phyloP scores from a whole-genome alignment of 2,329 filamentous ascomycete genomes.

The Neocucurbitaria cava region DNA sequence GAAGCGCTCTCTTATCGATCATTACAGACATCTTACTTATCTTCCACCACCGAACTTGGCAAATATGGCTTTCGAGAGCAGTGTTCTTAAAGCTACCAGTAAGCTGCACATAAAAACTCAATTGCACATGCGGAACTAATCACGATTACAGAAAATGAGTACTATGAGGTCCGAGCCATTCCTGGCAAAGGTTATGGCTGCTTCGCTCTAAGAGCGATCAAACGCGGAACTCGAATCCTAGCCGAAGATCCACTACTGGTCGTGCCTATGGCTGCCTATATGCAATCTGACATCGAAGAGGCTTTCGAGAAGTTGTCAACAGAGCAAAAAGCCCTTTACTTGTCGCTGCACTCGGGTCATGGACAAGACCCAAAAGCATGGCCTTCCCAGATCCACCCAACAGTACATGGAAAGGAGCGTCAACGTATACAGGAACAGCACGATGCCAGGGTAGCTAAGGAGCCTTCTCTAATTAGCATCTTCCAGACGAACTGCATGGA shows the following conservation, averaged over 20 bases:
- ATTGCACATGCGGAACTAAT: neutral
- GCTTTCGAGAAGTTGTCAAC: constrained; percentile 29
- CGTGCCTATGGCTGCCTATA: constrained; percentile 40
- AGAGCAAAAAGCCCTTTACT: constrained; percentile 30
- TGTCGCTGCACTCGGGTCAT: constrained; percentile 37
- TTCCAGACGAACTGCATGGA: constrained; percentile 54
- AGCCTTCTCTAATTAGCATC: constrained; percentile 37
- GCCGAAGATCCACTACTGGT: constrained; percentile 49
- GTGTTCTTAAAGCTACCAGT: constrained; percentile 7
- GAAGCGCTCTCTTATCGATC: neutral
- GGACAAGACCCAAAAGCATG: constrained; percentile 34
- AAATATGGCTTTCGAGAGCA: neutral
- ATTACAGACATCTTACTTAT: too few species aligned
- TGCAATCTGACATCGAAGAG: constrained; percentile 40
- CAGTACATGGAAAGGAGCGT: constrained; percentile 23
- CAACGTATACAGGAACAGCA: constrained; percentile 41
- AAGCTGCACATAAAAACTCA: too few species aligned
- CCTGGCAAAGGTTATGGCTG: constrained; percentile 53
- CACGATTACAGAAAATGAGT: constrained; percentile 19
- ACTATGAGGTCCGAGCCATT: constrained; percentile 40
- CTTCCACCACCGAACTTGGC: too few species aligned
- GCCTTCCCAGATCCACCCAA: constrained; percentile 35
- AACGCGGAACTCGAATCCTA: constrained; percentile 50
- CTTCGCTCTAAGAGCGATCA: constrained; percentile 47
- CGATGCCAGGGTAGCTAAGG: constrained; percentile 32